Percentiles rank a stretch among this genome's conserved stretches.
Conservation (phyloP, 768 basidiomycete genomes). For the Tulasnella sp. region DNA sequence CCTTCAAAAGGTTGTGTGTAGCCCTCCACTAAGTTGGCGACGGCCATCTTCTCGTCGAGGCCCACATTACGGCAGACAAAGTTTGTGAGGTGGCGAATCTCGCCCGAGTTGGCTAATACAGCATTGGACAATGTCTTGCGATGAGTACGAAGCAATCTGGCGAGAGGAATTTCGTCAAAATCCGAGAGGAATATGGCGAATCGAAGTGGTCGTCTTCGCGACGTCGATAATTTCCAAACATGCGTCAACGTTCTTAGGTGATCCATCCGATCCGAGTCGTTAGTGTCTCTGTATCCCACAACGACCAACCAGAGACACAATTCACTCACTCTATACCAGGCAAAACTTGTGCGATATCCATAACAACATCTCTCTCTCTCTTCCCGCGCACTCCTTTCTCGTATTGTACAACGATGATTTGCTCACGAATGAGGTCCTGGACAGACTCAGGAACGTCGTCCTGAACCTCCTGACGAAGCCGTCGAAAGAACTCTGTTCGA, state of each 20-base stretch:
- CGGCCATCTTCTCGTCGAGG: background rate
- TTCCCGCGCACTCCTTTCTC: background rate
- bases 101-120: background rate
- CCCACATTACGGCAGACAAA: background rate
- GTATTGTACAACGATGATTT: background rate
- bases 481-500: background rate
- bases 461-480: background rate
- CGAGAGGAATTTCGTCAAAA: background rate
- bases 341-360: background rate
- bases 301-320: background rate
- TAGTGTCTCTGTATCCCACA: no score
- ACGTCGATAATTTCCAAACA: background rate
- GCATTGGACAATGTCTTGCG: background rate
- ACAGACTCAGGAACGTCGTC: background rate
- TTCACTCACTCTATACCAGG: background rate
- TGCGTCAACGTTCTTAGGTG: background rate
- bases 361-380: background rate
- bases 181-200: background rate
- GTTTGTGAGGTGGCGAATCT: background rate
- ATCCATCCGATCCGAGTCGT: background rate
- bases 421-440: background rate
- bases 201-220: background rate
- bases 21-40: background rate
- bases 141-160: background rate
- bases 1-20: background rate